These are phyloP conservation scores for Fusarium circinatum DNA, from an alignment of 2,329 filamentous ascomycete genomes.

Conservation along the genomic window DNA sequence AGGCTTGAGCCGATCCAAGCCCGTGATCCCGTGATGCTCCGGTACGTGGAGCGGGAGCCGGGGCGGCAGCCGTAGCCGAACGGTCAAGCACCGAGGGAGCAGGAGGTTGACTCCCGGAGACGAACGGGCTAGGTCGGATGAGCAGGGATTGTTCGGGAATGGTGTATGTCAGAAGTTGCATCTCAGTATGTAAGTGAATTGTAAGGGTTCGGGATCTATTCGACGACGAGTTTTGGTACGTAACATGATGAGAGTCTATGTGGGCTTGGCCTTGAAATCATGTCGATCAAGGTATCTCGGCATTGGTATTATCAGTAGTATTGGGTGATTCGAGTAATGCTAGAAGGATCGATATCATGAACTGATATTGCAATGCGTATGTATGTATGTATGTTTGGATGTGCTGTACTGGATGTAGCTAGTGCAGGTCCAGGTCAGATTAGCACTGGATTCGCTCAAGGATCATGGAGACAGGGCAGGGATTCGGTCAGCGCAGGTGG, in stretches of 20 bases:
- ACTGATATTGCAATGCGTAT: slow-evolving; percentile 15
- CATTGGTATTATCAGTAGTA: neutral
- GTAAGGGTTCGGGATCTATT: slow-evolving; percentile 8
- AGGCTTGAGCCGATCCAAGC: slow-evolving; percentile 42
- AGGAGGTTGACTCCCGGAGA: slow-evolving; percentile 21
- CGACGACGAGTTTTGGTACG: slow-evolving; percentile 16
- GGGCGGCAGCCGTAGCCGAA: slow-evolving; percentile 42
- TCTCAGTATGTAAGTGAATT: slow-evolving; percentile 25
- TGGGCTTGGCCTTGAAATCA: slow-evolving; percentile 9
- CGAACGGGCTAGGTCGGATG: slow-evolving; percentile 42
- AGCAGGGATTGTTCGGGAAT: slow-evolving; percentile 37
- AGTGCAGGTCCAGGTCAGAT: slow-evolving; percentile 15
- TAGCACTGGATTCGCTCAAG: slow-evolving; percentile 27
- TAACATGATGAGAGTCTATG: slow-evolving; percentile 13
- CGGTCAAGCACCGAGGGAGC: slow-evolving; percentile 32
- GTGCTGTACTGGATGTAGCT: slow-evolving; percentile 1
- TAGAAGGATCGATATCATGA: slow-evolving; percentile 27
- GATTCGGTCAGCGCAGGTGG: slow-evolving; percentile 38
- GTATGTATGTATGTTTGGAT: neutral
- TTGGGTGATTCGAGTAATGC: neutral
- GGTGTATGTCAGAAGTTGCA: slow-evolving; percentile 11
- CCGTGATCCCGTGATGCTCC: slow-evolving; percentile 47
- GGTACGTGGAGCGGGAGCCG: slow-evolving; percentile 42
- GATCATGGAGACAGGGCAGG: slow-evolving; percentile 26
- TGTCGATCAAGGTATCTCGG: slow-evolving; percentile 14